Evolutionary conservation across 2,329 filamentous ascomycete species (phyloP), one percentile per base, ranked within the genome.

Genomic region (Ophiostoma ulmi): DNA sequence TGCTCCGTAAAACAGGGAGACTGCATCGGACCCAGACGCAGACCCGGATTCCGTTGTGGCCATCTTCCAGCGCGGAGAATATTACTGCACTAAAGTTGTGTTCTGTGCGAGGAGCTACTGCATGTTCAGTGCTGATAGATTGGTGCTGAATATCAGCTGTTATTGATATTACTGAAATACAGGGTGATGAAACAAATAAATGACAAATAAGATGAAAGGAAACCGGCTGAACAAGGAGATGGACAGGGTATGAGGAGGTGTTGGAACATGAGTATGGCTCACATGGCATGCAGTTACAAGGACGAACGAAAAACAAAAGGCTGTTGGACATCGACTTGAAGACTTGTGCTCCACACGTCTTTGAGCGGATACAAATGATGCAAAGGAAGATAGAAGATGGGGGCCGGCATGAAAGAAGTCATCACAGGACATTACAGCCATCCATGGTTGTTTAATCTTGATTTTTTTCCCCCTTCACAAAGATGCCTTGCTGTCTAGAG

Each of bases 321-420:
- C 44, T 58, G 52, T 58, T 58, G 52, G 52, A 58, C 52, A 20
- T n/a, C 44, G 44, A 7, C n/a, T 48, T 10, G 38, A 48, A 48
- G 44, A 17, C 44, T 48, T 48, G 44, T 20, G 44, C 5, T 20
- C 0, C 5, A 14, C 13, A 17, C 6, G n/a, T 55, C 22, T 13
- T 58, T 58, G 52, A 55, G 20, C 2, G 10, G 17, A 17, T 48
- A 14, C 44, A 26, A 22, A 58, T 6, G 52, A 22, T 22, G 52
- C 52, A 58, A 11, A 26, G 52, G n/a, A 58, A 58, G 52, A 58
- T 20, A 22, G 8, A 3, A n/a, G 2, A 31, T 35, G 58, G 58
- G 58, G 58, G 58, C 58, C 58, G 52, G 58, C 58, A 63, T 63
- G 58, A 63, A 63, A 17, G 58, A 63, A 17, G 5, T 35, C 11